Percentiles rank a stretch among this genome's conserved stretches.
phyloP scores from a whole-genome alignment of 2,329 filamentous ascomycete species.

The Chrysosporium queenslandicum region DNA sequence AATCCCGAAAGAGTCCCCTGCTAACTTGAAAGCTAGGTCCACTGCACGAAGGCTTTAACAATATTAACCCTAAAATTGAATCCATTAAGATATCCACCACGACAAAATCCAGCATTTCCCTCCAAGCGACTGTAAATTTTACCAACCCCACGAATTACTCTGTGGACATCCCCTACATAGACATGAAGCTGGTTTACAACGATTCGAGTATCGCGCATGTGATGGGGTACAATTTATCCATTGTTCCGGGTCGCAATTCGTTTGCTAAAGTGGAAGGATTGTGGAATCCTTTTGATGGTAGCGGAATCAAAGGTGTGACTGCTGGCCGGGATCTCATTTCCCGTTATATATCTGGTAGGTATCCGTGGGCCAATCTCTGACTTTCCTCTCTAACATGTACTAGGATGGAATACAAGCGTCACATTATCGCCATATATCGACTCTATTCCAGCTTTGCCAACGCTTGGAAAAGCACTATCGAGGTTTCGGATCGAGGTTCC shows the following conservation, averaged over 20 bases:
- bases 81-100: slow-evolving; percentile 65
- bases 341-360: slow-evolving; percentile 66
- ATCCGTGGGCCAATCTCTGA: neutral
- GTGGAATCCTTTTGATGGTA: slow-evolving; percentile 60
- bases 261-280: slow-evolving; percentile 56
- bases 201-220: slow-evolving; percentile 66
- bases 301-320: slow-evolving; percentile 51
- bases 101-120: slow-evolving; percentile 56
- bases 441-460: slow-evolving; percentile 64
- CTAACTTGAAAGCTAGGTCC: slow-evolving; percentile 43
- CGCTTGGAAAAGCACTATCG: slow-evolving; percentile 62
- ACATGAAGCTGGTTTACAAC: slow-evolving; percentile 65
- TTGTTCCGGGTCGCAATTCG: slow-evolving; percentile 62
- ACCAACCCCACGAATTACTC: slow-evolving; percentile 87
- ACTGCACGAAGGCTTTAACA: slow-evolving; percentile 43
- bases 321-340: slow-evolving; percentile 67
- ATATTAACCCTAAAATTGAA: slow-evolving; percentile 55
- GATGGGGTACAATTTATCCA: slow-evolving; percentile 51
- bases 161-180: slow-evolving; percentile 68
- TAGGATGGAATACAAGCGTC: slow-evolving; percentile 69
- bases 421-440: slow-evolving; percentile 60
- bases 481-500: slow-evolving; percentile 60
- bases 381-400: slow-evolving; percentile 10
- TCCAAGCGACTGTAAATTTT: slow-evolving; percentile 66
- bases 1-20: slow-evolving; percentile 23